phyloP scores from a whole-genome alignment of 2,329 filamentous ascomycete genomes.

The Waltergamsia citrina region DNA sequence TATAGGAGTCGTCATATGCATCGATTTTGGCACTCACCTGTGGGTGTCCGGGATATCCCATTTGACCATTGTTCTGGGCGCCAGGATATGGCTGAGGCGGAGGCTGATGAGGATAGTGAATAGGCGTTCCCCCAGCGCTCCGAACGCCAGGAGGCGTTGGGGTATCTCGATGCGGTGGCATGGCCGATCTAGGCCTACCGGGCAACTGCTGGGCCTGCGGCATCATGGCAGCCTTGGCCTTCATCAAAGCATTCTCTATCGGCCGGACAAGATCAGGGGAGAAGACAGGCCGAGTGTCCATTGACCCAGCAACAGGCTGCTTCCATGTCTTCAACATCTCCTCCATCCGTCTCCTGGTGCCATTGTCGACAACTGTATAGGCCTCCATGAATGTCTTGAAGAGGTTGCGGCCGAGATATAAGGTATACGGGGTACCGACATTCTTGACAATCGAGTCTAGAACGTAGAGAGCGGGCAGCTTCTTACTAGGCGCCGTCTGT shows the following conservation, averaged over 20 bases:
- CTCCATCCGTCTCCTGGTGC: conserved; percentile 83
- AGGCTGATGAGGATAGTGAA: conserved; percentile 8
- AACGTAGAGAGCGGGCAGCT: conserved; percentile 92
- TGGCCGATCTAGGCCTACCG: conserved; percentile 35
- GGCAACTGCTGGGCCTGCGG: conserved; percentile 40
- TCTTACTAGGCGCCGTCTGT: conserved; percentile 80
- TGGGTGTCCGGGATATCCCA: conserved; percentile 14
- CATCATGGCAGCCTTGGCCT: conserved; percentile 56
- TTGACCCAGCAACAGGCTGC: conserved; percentile 85
- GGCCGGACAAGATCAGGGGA: conserved; percentile 75
- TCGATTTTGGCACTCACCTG: conserved; percentile 12
- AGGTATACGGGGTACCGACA: conserved; percentile 92
- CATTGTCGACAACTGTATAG: conserved; percentile 78
- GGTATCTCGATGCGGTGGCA: conserved; percentile 56
- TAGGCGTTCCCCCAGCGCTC: conserved; percentile 2
- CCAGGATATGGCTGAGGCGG: conserved; percentile 14
- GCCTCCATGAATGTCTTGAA: conserved; percentile 96
- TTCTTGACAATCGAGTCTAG: conserved; percentile 98
- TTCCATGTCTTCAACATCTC: conserved; percentile 99
- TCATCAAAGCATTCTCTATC: conserved; percentile 91
- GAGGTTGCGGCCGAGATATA: conserved; percentile 86
- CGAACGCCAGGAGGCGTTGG: conserved; percentile 57
- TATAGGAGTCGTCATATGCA: not conserved
- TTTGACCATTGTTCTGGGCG: conserved; percentile 10
- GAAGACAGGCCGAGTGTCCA: conserved; percentile 90